A percentile compares a stretch with the other conserved stretches of the same genome.
phyloP scores from a whole-genome alignment of 176 grass and related monocot genomes.

The Puya raimondii region DNA sequence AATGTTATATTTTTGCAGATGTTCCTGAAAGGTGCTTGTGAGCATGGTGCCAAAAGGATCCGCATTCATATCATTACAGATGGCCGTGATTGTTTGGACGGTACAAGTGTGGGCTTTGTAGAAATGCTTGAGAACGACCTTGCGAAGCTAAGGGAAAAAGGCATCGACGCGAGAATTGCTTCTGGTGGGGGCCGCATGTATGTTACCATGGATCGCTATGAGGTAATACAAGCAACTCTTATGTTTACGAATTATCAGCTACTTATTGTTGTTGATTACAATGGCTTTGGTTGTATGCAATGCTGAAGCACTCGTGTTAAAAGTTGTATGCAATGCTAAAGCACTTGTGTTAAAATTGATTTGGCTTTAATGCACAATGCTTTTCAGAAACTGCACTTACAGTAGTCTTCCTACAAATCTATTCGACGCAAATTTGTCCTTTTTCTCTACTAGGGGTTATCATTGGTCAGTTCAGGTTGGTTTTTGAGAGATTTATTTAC shows the following conservation, averaged over 20 bases:
- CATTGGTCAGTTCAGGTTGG: no score
- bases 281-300: no score
- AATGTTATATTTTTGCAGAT: conserved; percentile 34
- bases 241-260: background rate
- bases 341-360: no score
- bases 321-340: no score
- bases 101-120: conserved; percentile 82
- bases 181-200: conserved; percentile 98
- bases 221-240: conserved; percentile 31
- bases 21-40: conserved; percentile 82
- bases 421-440: no score
- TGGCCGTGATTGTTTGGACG: conserved; percentile 97
- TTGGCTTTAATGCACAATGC: no score
- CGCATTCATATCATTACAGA: conserved; percentile 90
- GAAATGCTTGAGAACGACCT: conserved; percentile 84
- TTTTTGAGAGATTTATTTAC: no score
- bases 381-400: no score
- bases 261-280: no score
- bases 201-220: conserved; percentile 99
- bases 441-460: no score
- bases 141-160: conserved; percentile 53
- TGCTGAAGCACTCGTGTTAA: no score
- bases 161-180: conserved; percentile 75
- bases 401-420: no score
- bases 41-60: conserved; percentile 85